Evolutionary conservation across 495 filamentous ascomycete species (phyloP).

Genomic region (Aspergillus carlsbadensis): DNA sequence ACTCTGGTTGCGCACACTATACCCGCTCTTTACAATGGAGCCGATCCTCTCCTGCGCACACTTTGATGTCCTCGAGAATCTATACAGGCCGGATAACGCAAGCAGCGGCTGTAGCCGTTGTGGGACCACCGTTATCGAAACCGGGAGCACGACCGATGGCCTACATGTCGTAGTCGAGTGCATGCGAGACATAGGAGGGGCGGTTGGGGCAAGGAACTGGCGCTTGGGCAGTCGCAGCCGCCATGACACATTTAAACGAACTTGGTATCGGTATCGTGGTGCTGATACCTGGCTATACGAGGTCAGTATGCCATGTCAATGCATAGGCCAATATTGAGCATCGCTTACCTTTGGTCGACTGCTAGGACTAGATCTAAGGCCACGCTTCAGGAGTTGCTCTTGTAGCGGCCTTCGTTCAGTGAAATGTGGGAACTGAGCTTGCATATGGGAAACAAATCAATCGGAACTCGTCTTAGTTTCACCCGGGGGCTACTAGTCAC

Average conservation of each 20-base stretch:
- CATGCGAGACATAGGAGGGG: conserved; percentile 1
- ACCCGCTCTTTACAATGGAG: not conserved
- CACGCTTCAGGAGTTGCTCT: not conserved
- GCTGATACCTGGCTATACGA: not conserved
- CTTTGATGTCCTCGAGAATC: conserved; percentile 1
- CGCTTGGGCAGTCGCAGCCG: not conserved
- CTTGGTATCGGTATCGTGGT: not conserved
- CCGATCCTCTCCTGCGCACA: not conserved
- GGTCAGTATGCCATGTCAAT: too few relatives aligned
- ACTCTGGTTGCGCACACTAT: not conserved
- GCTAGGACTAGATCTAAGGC: not conserved
- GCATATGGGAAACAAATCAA: not conserved
- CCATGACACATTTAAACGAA: not conserved
- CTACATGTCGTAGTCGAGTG: not conserved
- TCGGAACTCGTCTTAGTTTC: conserved; percentile 25
- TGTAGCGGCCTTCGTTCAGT: not conserved
- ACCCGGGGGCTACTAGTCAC: conserved; percentile 34
- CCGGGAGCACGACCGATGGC: not conserved
- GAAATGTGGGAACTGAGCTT: not conserved
- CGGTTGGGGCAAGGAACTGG: not conserved
- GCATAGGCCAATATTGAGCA: too few relatives aligned
- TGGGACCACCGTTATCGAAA: conserved; percentile 4
- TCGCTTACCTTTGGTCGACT: too few relatives aligned
- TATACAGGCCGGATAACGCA: not conserved
- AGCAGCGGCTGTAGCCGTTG: not conserved